Base-by-base conservation (phyloP, 1,284 basidiomycete species). In the Fomitiporia mediterranea region DNA sequence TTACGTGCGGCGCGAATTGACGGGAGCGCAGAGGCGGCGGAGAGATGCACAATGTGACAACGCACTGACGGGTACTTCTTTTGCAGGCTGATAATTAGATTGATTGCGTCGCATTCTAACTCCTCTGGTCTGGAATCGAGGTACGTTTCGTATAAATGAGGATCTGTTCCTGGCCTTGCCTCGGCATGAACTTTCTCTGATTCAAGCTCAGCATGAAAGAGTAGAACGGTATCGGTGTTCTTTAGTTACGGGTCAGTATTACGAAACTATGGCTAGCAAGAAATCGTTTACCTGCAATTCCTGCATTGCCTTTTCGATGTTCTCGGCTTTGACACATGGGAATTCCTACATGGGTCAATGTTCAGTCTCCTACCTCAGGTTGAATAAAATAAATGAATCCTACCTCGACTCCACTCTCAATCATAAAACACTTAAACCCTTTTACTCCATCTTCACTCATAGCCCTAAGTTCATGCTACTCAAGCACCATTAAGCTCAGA, bases 371-470 rank as follows among this genome's bases (percentile, higher is more conserved):
- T n/a, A n/a, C n/a, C n/a, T n/a, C 38, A 21, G 42, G 39, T 38
- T 17, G 35, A 30, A 34, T 27, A 37, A 5, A 19, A 32, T 27
- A 46, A 23, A 51, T 19, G 35, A 6, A 5, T 70, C 76, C 56
- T 64, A 92, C 91, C 63, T 95, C 89, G 13, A 97, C 92, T 34
- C 94, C 94, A 64, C 91, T 94, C 61, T 95, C 86, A 63, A 94
- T 94, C 64, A 97, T 74, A 70, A 97, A 97, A 68, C 93, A 96
- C 69, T 97, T 97, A 78, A 97, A 97, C 0, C 94, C 94, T 70
- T 87, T 91, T 25, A 94, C 89, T 5, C 94, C 94, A 37, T 80
- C 80, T 27, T 81, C 69, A 13, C 94, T 73, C 32, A 97, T 75
- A 3, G 85, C 82, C 54, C 66, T 62, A 43, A 94, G 76, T 64